Conservation (phyloP, 148 eudicot species). For the Polygonum maritimum region DNA sequence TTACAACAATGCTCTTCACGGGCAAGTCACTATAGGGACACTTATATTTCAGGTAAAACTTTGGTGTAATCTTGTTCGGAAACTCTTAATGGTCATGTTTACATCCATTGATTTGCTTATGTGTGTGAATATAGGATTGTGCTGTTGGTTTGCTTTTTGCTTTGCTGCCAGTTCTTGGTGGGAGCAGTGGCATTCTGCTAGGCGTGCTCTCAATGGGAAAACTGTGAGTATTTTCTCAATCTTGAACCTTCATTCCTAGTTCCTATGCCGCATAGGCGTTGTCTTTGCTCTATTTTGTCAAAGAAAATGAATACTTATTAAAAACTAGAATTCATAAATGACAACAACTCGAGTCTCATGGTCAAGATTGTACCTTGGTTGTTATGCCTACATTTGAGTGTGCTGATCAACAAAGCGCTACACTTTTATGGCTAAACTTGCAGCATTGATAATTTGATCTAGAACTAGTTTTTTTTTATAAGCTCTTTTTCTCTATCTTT, state of each 20-base stretch:
- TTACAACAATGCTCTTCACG: slow-evolving; percentile 72
- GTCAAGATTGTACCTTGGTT: background rate
- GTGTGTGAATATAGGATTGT: slow-evolving; percentile 67
- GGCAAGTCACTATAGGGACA: slow-evolving; percentile 98
- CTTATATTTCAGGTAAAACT: slow-evolving; percentile 82
- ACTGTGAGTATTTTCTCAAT: slow-evolving; percentile 44
- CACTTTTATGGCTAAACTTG: background rate
- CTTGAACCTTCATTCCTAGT: background rate
- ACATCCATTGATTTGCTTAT: slow-evolving; percentile 10
- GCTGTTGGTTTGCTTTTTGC: slow-evolving; percentile 99
- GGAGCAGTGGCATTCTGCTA: slow-evolving; percentile 69
- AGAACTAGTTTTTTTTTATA: background rate
- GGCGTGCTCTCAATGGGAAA: slow-evolving; percentile 89
- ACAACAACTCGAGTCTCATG: background rate
- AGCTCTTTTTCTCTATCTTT: background rate
- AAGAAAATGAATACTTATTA: background rate
- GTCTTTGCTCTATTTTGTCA: background rate
- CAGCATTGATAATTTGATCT: background rate
- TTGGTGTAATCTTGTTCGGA: slow-evolving; percentile 1
- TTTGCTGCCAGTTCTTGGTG: slow-evolving; percentile 94
- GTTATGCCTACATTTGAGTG: background rate
- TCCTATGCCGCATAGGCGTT: background rate
- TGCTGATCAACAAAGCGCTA: background rate
- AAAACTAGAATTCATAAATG: background rate
- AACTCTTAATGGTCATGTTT: background rate